These are phyloP conservation scores for Moelleriella libera DNA, from an alignment of 2,329 filamentous ascomycete genomes.

Conservation along the genomic window DNA sequence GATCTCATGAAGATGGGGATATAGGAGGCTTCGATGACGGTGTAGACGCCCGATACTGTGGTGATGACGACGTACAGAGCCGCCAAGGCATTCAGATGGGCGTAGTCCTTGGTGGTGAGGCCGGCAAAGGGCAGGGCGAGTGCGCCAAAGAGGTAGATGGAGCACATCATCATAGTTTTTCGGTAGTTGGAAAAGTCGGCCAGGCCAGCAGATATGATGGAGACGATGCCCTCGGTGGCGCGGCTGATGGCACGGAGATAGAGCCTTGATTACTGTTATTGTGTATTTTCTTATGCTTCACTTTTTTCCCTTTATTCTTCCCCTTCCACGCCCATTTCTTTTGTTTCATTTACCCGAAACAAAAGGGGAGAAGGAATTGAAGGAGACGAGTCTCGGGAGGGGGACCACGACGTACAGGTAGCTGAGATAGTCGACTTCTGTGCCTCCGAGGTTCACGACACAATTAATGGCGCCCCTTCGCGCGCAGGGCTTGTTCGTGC, in stretches of 20 bases:
- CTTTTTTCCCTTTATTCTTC: too few relatives aligned
- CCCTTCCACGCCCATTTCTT: too few relatives aligned
- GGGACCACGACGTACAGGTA: conserved; percentile 5
- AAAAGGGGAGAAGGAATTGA: not conserved
- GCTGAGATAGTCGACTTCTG: conserved; percentile 9
- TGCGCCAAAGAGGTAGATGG: conserved; percentile 8
- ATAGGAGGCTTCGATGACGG: conserved; percentile 8
- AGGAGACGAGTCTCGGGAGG: not conserved
- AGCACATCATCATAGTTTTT: conserved; percentile 9
- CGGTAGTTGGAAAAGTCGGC: conserved; percentile 9
- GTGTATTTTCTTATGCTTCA: too few relatives aligned
- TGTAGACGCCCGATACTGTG: conserved; percentile 7
- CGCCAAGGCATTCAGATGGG: conserved; percentile 6
- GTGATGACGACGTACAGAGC: conserved; percentile 5
- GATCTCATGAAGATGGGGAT: conserved; percentile 10
- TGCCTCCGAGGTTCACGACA: conserved; percentile 7
- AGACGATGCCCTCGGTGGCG: conserved; percentile 7
- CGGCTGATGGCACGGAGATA: conserved; percentile 8
- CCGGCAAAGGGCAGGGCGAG: conserved; percentile 8
- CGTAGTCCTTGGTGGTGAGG: conserved; percentile 6
- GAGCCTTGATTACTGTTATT: not conserved
- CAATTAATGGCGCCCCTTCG: conserved; percentile 7
- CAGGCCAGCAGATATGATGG: conserved; percentile 6
- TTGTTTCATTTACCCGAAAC: too few relatives aligned
- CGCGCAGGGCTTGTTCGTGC: conserved; percentile 7